These are phyloP conservation scores for Nemania sp. DNA, from an alignment of 2,329 filamentous ascomycete species.

Conservation along the genomic window DNA sequence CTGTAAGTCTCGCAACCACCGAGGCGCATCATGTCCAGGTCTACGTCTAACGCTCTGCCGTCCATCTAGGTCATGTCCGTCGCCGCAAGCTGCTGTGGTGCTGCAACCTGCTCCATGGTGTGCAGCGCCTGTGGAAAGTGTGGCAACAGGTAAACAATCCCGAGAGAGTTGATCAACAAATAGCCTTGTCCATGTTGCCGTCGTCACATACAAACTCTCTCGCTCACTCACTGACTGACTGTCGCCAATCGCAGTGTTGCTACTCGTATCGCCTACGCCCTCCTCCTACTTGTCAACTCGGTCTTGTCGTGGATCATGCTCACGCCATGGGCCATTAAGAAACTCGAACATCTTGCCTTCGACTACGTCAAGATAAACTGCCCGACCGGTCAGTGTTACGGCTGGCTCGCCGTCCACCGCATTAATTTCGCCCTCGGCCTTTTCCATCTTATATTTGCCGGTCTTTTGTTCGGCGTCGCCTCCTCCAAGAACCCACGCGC, in stretches of 20 bases:
- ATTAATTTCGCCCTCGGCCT: constrained; percentile 98
- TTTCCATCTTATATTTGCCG: constrained; percentile 88
- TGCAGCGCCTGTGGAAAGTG: constrained; percentile 97
- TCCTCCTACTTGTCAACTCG: constrained; percentile 95
- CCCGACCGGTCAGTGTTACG: constrained; percentile 89
- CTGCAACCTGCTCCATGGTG: constrained; percentile 94
- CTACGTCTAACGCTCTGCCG: constrained; percentile 33
- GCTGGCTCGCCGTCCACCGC: constrained; percentile 95
- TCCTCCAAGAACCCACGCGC: constrained; percentile 90
- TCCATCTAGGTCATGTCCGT: constrained; percentile 75
- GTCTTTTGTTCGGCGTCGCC: constrained; percentile 86
- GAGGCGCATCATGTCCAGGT: constrained; percentile 14
- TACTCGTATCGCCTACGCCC: constrained; percentile 94
- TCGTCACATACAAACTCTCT: constrained; percentile 7
- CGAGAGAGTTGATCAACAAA: too few species aligned
- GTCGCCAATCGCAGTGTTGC: constrained; percentile 74
- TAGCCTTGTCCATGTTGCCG: background rate
- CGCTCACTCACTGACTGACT: constrained; percentile 15
- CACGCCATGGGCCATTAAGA: constrained; percentile 97
- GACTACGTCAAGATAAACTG: constrained; percentile 98
- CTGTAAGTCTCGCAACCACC: constrained; percentile 68
- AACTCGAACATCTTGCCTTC: constrained; percentile 89
- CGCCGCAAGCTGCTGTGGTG: constrained; percentile 92
- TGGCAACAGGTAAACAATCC: constrained; percentile 80
- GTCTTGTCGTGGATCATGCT: constrained; percentile 99